A percentile compares a stretch with the other conserved stretches of the same genome.
Evolutionary conservation across 441 rosid genomes (phyloP).

Genomic region (Erysimum pusillum): DNA sequence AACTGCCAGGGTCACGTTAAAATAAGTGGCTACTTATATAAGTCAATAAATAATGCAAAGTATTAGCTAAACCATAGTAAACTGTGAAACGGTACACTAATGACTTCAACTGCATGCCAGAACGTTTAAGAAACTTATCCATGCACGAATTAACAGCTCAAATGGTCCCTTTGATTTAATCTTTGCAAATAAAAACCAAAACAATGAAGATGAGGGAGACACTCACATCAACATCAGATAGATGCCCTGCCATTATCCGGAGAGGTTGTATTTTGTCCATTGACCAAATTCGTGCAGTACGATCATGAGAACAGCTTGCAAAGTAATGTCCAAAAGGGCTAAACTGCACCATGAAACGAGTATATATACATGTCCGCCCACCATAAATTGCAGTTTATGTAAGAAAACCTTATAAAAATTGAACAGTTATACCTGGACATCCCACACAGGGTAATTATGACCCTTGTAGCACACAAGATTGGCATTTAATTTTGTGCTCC

Average conservation of each 20-base stretch:
- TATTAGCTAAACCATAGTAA: conserved; percentile 14
- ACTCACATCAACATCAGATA: conserved; percentile 98
- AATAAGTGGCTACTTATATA: background rate
- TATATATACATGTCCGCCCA: conserved; percentile 7
- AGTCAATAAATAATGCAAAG: conserved; percentile 5
- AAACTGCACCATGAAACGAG: conserved; percentile 70
- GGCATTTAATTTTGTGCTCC: conserved; percentile 95
- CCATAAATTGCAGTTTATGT: conserved; percentile 2
- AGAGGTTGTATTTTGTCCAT: conserved; percentile 95
- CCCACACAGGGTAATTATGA: conserved; percentile 99
- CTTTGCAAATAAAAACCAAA: conserved; percentile 2
- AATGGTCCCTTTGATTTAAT: background rate
- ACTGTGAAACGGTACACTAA: background rate
- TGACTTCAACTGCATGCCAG: conserved; percentile 14
- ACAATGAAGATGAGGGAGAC: conserved; percentile 38
- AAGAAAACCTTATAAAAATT: background rate
- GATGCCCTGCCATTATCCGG: conserved; percentile 97
- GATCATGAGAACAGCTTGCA: conserved; percentile 97
- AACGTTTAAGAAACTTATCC: background rate
- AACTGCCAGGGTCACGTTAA: background rate
- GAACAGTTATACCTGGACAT: conserved; percentile 77
- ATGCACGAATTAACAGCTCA: conserved; percentile 18
- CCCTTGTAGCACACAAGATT: conserved; percentile 99
- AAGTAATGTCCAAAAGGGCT: conserved; percentile 97
- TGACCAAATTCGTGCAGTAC: conserved; percentile 95